phyloP scores from a whole-genome alignment of 2,329 filamentous ascomycete species.

The Ilyonectria sp. region DNA sequence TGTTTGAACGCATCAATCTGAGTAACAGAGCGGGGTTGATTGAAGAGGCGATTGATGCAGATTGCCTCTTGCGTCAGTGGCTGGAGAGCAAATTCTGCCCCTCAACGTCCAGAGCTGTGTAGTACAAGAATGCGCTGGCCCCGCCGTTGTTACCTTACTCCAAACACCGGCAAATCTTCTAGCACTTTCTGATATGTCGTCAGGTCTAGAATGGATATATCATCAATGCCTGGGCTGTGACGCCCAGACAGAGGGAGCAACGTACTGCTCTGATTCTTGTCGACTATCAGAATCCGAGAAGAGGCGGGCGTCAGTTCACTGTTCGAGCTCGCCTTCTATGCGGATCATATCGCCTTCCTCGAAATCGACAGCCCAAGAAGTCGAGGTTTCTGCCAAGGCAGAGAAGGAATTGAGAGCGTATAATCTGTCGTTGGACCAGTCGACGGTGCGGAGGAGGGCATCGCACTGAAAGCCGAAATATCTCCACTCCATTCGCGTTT shows the following conservation, averaged over 20 bases:
- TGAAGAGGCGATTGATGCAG: too few species aligned
- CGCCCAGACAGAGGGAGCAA: neutral
- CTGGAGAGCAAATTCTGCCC: neutral
- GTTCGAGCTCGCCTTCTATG: neutral
- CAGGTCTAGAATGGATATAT: conserved; percentile 7
- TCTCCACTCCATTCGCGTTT: neutral
- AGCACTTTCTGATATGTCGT: conserved; percentile 4
- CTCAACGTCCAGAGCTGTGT: neutral
- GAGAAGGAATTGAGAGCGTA: conserved; percentile 8
- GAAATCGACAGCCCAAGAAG: conserved; percentile 1
- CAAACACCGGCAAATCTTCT: neutral
- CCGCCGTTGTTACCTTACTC: neutral
- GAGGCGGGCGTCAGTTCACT: neutral
- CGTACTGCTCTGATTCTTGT: conserved; percentile 2
- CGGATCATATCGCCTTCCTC: neutral
- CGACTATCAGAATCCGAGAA: conserved; percentile 6
- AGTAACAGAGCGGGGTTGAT: too few species aligned
- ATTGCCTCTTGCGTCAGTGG: too few species aligned
- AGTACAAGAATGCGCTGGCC: neutral
- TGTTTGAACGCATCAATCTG: too few species aligned
- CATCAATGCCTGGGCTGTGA: neutral
- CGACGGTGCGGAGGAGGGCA: neutral
- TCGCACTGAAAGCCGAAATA: conserved; percentile 3
- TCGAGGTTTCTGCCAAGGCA: conserved; percentile 3
- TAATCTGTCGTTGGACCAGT: conserved; percentile 3